Evolutionary conservation across 1,284 basidiomycete genomes (phyloP).

Genomic region (Cryptococcus sp.): DNA sequence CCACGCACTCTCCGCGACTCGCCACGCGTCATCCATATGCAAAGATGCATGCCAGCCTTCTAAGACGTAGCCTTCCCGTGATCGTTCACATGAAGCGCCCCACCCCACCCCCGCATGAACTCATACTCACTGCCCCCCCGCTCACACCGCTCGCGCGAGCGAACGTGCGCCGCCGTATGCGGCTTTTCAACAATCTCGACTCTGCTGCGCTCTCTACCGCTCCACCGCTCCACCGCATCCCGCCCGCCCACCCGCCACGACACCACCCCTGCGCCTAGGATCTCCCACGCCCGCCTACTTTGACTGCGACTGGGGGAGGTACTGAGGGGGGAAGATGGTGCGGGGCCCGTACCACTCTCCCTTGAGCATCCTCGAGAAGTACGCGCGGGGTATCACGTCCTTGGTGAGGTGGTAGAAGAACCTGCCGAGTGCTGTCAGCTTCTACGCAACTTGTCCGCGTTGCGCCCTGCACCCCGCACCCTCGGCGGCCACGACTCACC

Average conservation of each 20-base stretch:
- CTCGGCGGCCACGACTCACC: constrained; percentile 16
- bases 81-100: not conserved
- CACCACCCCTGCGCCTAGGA: not conserved
- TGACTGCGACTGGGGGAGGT: constrained; percentile 14
- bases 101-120: no score
- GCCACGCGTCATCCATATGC: no score
- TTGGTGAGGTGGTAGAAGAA: constrained; percentile 90
- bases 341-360: constrained; percentile 52
- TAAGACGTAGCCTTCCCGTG: no score
- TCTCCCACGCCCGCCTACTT: not conserved
- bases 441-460: not conserved
- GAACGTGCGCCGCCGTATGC: no score
- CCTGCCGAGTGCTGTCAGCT: constrained; percentile 42
- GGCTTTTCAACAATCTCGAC: not conserved
- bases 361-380: constrained; percentile 79
- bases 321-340: constrained; percentile 45
- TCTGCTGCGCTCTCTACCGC: not conserved
- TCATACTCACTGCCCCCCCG: not conserved
- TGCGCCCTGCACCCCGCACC: not conserved
- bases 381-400: constrained; percentile 79
- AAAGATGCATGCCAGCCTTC: no score
- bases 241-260: not conserved
- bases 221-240: not conserved
- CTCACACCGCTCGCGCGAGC: not conserved
- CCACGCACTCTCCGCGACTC: constrained; percentile 5